Percentiles rank a stretch among this genome's conserved stretches.
Evolutionary conservation across 768 basidiomycete genomes (phyloP).

Genomic region (Ramaria sp.): DNA sequence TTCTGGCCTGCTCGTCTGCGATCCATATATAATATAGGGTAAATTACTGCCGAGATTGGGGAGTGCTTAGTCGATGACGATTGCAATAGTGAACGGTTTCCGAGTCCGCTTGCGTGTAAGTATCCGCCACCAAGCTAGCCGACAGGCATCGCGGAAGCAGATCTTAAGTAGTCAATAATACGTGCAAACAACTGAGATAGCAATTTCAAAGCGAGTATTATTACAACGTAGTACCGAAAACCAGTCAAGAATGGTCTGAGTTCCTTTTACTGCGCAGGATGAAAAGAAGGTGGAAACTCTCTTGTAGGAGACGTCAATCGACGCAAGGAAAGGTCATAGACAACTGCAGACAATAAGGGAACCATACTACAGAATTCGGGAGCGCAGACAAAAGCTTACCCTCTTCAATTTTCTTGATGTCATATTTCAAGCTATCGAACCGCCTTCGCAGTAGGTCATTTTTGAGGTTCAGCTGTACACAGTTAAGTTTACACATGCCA

Average conservation of each 20-base stretch:
- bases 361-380: not conserved
- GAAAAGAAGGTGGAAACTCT: not conserved
- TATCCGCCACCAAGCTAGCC: not conserved
- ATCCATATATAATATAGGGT: constrained; percentile 34
- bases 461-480: constrained; percentile 61
- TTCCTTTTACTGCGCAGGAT: too few relatives aligned
- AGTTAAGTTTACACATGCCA: not conserved
- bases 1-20: constrained; percentile 48
- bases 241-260: too few relatives aligned
- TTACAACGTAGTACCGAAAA: too few relatives aligned
- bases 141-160: not conserved
- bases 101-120: not conserved
- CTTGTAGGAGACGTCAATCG: constrained; percentile 28
- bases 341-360: constrained; percentile 35
- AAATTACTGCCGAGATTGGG: not conserved
- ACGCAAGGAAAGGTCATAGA: constrained; percentile 75
- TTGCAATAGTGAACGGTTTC: not conserved
- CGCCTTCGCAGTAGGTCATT: constrained; percentile 66
- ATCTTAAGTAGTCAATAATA: not conserved
- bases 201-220: too few relatives aligned
- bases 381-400: constrained; percentile 30
- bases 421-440: constrained; percentile 78
- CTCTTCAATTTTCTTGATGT: constrained; percentile 84
- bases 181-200: too few relatives aligned
- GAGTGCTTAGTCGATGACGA: not conserved